Conservation (phyloP, 805 yeast species). For the Metschnikowia peoriensis region DNA sequence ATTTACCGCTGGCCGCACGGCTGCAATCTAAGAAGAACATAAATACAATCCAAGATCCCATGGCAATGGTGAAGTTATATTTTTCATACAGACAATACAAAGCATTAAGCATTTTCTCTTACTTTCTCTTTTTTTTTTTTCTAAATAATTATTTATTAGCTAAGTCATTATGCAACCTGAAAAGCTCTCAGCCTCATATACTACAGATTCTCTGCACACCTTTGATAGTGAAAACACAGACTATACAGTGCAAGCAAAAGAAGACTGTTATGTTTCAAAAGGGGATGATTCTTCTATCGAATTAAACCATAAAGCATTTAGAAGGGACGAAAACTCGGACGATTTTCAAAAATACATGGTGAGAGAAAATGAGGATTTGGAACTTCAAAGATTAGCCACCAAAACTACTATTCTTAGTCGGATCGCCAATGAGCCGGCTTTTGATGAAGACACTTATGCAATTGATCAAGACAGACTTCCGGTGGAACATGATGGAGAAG, state of each 20-base stretch:
- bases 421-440: slow-evolving; percentile 9
- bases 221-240: not conserved
- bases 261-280: not conserved
- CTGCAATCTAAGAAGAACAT: not conserved
- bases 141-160: not conserved
- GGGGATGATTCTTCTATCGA: not conserved
- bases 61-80: not conserved
- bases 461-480: slow-evolving; percentile 22
- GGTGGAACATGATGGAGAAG: slow-evolving; percentile 29
- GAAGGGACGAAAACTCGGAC: not conserved
- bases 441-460: slow-evolving; percentile 1
- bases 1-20: not conserved
- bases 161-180: not conserved
- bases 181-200: not conserved
- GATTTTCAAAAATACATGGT: slow-evolving; percentile 15
- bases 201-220: not conserved
- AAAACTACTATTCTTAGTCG: slow-evolving; percentile 30
- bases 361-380: slow-evolving; percentile 31
- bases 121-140: not conserved
- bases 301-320: not conserved
- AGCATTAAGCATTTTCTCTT: not conserved
- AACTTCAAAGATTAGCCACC: slow-evolving; percentile 29
- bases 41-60: slow-evolving; percentile 1
- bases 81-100: not conserved
- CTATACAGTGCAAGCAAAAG: not conserved